Conservation (phyloP, 768 basidiomycete species). For the Scleroderma bovista region DNA sequence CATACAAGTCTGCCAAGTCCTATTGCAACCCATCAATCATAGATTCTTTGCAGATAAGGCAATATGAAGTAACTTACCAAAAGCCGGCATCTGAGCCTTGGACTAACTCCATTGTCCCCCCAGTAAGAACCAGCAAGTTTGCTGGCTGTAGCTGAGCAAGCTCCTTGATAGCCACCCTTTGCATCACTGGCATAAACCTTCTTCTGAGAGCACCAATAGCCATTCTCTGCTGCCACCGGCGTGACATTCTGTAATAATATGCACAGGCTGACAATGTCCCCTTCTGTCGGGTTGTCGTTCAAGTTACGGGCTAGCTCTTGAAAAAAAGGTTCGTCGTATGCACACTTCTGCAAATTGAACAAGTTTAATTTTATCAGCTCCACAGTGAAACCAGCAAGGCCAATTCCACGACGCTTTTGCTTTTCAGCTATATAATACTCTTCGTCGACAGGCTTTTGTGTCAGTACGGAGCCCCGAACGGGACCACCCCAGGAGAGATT, state of each 20-base stretch:
- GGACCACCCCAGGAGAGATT: no score
- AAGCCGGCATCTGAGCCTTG: not conserved
- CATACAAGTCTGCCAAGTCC: not conserved
- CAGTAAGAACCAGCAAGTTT: not conserved
- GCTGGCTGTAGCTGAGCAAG: not conserved
- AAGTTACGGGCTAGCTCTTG: not conserved
- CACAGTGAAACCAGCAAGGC: no score
- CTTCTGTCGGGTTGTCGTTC: not conserved
- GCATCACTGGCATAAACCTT: not conserved
- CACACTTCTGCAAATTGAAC: not conserved
- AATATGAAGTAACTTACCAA: not conserved
- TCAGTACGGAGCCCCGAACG: no score
- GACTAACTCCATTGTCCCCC: not conserved
- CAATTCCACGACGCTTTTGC: no score
- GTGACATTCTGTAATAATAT: not conserved
- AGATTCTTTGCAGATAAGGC: not conserved
- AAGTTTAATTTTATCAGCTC: not conserved
- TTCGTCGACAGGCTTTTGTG: no score
- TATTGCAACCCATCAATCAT: not conserved
- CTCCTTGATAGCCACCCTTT: not conserved
- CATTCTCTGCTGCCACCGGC: not conserved
- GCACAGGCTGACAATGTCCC: not conserved
- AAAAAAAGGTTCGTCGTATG: not conserved
- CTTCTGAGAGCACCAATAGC: not conserved
- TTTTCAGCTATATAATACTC: no score